Evolutionary conservation across 75 land plant genomes (phyloP), one percentile per base, ranked within the genome.

Genomic region (Ceratopteris richardii): DNA sequence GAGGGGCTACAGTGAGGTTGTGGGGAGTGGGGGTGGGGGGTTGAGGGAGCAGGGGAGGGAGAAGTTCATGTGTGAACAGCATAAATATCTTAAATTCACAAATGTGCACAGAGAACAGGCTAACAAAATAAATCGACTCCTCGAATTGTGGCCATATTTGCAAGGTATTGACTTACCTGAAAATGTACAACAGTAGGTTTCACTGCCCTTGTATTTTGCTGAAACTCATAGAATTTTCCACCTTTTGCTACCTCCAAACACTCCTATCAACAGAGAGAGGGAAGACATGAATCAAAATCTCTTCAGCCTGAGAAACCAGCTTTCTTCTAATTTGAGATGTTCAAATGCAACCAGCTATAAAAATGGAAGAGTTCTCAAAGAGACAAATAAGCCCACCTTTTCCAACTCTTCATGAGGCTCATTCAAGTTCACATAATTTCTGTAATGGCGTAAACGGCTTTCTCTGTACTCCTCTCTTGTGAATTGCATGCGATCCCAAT

Each of bases 131-230:
- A 33, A 33, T 33, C 37, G 9, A 46, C 42, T 40, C 13, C 14
- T 40, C 42, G 42, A 10, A 10, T 14, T 10, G 13, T 14, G 9
- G 42, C 42, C 9, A 40, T 40, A 14, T 10, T 40, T 10, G 43
- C 1, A 39, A 53, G 28, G 42, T 28, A 30, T 27, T 65, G 44
- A 25, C 60, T 65, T 56, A 90, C 98, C 97, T 94, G 98, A 69
- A 94, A 94, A 76, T 94, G 98, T 50, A 90, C 92, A 31, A 90
- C 81, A 30, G 98, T 90, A 29, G 96, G 66, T 63, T 82, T 94
- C 58, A 86, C 96, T 41, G 85, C 79, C 66, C 92, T 78, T 19
- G 96, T 86, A 41, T 94, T 94, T 74, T 76, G 80, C 46, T 79
- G 85, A 47, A 94, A 94, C 21, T 83, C 85, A 71, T 83, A 94